Evolutionary conservation across 352 stramenopile genomes (phyloP), one percentile per base, ranked within the genome.

Genomic region (Phytophthora macrochlamydospora): DNA sequence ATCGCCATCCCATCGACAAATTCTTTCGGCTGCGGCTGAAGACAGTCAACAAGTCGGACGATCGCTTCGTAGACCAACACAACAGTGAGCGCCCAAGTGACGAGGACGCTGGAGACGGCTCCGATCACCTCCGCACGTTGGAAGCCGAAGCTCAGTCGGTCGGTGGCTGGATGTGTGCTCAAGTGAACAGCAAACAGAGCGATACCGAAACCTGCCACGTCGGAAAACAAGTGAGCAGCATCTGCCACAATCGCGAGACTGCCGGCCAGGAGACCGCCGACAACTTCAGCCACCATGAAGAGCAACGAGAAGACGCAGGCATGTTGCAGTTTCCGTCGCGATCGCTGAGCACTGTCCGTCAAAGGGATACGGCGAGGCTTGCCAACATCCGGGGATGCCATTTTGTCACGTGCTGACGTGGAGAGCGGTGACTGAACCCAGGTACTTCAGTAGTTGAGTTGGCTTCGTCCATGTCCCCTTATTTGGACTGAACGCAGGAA

Each of bases 271-370:
- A 94, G 87, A 11, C 96, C 97, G 29, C 94, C 95, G n/a, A 97
- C 66, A 7, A 98, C 75, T 78, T 99, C 96, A 2, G 97, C 81
- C 11, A 96, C 50, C 71, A 99, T 96, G 71, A 99, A 99, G n/a
- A 85, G 57, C n/a, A 92, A 59, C 54, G 87, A 94, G 33, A 90
- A 92, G 1, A 72, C 6, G 54, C 78, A 87, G 29, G 78, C 76
- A 29, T 73, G 56, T 44, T 82, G 71, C 24, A 87, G 44, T 51
- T 86, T 85, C 40, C 70, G 71, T 62, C 85, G 78, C 35, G 80
- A 79, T 24, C 73, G 75, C 40, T 67, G 51, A 7, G 81, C 61
- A 8, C 59, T 69, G 0, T 71, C 58, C 24, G 83, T 70, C 11
- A 92, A 63, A 32, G 81, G 74, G 37, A 88, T 76, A 50, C 78